These are phyloP conservation scores for Dinochytrium kinnereticum DNA, from an alignment of 371 early-diverging fungal genomes.

Conservation along the genomic window DNA sequence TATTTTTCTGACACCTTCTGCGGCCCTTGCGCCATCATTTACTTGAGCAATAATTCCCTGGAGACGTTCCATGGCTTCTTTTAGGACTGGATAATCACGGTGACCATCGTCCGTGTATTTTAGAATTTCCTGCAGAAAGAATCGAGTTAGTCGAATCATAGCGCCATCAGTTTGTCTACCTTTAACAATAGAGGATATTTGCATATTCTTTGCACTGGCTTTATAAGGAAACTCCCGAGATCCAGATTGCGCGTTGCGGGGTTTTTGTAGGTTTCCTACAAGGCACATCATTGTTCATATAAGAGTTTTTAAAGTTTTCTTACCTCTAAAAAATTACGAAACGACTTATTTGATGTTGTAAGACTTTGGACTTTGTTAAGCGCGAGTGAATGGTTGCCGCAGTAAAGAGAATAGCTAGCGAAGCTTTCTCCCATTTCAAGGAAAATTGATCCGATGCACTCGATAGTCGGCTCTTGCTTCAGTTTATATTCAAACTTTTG, in stretches of 20 bases:
- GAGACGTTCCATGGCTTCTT: slow-evolving; percentile 48
- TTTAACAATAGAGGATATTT: slow-evolving; percentile 93
- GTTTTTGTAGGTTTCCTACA: slow-evolving; percentile 49
- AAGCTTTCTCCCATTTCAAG: slow-evolving; percentile 40
- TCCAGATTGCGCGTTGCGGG: slow-evolving; percentile 50
- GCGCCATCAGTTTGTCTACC: slow-evolving; percentile 36
- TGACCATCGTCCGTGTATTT: slow-evolving; percentile 48
- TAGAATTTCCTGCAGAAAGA: slow-evolving; percentile 45
- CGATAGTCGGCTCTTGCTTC: slow-evolving; percentile 36
- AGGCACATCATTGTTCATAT: neutral
- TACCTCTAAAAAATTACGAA: slow-evolving; percentile 50
- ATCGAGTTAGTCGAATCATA: neutral
- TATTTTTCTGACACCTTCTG: slow-evolving; percentile 48
- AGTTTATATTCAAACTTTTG: slow-evolving; percentile 38
- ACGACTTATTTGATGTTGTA: slow-evolving; percentile 38
- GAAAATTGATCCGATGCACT: slow-evolving; percentile 48
- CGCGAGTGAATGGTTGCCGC: slow-evolving; percentile 48
- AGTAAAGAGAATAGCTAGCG: slow-evolving; percentile 49
- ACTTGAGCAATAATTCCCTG: slow-evolving; percentile 49
- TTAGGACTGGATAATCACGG: slow-evolving; percentile 42
- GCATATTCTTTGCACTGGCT: slow-evolving; percentile 97
- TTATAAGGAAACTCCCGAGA: slow-evolving; percentile 77
- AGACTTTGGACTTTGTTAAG: slow-evolving; percentile 40
- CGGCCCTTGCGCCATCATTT: slow-evolving; percentile 51
- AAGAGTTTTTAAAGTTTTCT: neutral